These are phyloP conservation scores for Komagataella mondaviorum DNA, from an alignment of 805 yeast species.

Conservation along the genomic window DNA sequence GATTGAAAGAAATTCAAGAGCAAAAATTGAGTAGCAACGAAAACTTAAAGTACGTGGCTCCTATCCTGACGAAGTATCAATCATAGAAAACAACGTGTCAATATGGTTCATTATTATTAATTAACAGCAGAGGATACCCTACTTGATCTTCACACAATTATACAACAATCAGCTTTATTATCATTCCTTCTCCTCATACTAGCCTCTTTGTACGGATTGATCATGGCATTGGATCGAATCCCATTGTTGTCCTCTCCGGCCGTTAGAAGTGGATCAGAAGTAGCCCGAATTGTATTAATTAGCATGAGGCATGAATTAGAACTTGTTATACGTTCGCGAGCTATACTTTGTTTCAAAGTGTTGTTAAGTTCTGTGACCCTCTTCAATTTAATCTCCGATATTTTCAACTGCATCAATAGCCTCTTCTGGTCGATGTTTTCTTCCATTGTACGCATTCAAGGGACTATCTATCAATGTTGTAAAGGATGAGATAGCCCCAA, in stretches of 20 bases:
- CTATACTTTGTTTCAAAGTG: constrained; percentile 28
- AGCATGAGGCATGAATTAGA: constrained; percentile 15
- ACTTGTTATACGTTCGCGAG: constrained; percentile 41
- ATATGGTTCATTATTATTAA: background rate
- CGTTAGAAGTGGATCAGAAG: background rate
- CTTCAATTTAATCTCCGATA: constrained; percentile 35
- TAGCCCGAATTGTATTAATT: background rate
- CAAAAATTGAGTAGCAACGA: background rate
- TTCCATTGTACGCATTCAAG: background rate
- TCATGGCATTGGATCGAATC: background rate
- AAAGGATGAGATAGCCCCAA: background rate
- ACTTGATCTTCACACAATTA: background rate
- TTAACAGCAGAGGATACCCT: background rate
- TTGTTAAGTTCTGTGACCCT: constrained; percentile 38
- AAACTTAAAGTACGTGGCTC: background rate
- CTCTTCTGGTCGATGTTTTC: background rate
- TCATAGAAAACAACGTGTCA: background rate
- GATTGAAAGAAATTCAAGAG: background rate
- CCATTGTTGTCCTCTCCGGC: background rate
- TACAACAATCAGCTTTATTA: background rate
- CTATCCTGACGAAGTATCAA: background rate
- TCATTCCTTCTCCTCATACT: background rate
- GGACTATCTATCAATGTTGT: background rate
- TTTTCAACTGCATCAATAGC: constrained; percentile 12
- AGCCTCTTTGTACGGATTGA: background rate